Evolutionary conservation across 139 green algal genomes (phyloP).

Genomic region (Chlamydomonas sp.): DNA sequence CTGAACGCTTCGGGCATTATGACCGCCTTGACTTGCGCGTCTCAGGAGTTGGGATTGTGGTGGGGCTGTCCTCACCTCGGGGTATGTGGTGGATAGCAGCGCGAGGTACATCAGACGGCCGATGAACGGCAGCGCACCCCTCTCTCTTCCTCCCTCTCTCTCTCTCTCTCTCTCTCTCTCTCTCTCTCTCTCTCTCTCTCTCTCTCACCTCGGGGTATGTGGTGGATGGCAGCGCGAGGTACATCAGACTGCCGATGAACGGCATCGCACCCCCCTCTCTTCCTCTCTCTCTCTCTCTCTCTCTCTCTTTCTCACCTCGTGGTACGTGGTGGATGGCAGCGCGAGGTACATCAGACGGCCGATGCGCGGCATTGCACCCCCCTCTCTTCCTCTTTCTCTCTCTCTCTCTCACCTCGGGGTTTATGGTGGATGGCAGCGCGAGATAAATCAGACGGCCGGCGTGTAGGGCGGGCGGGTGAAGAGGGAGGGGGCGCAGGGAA

Average conservation of each 20-base stretch:
- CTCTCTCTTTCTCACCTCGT: conserved; percentile 56
- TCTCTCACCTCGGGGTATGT: conserved; percentile 79
- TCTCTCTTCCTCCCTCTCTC: not conserved
- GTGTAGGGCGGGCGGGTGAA: too few species aligned
- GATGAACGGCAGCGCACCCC: not conserved
- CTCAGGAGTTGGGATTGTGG: too few species aligned
- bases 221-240: conserved; percentile 86
- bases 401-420: conserved; percentile 69
- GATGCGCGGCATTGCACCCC: not conserved
- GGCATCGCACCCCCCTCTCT: not conserved
- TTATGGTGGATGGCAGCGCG: conserved; percentile 84
- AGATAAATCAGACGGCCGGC: conserved; percentile 7
- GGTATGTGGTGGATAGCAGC: too few species aligned
- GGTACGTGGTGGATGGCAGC: conserved; percentile 91
- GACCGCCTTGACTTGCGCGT: too few species aligned
- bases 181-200: too few species aligned
- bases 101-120: not conserved
- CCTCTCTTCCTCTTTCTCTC: not conserved
- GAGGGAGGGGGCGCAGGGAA: too few species aligned
- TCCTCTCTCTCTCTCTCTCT: too few species aligned
- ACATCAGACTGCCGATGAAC: conserved; percentile 74
- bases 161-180: too few species aligned
- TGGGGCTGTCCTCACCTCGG: too few species aligned
- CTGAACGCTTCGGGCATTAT: too few species aligned
- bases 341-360: conserved; percentile 92